Conservation (phyloP, 1,139 yeast species). For the Debaryomycetaceae sp. region DNA sequence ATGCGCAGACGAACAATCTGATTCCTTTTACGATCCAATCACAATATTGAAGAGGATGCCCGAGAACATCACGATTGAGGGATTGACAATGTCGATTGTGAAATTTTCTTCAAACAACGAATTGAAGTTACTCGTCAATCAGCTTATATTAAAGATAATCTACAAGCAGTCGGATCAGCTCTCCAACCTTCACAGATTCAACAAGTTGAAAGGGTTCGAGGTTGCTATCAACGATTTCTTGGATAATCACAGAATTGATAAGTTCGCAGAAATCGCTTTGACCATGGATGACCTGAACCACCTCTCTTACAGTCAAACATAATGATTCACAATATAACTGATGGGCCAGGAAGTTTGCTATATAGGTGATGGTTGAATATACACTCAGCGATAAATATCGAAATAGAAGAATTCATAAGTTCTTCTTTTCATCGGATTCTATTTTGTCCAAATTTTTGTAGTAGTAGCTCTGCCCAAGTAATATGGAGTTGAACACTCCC, state of each 20-base stretch:
- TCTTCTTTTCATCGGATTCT: constrained; percentile 7
- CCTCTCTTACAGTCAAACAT: not conserved
- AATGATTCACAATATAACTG: too few species aligned
- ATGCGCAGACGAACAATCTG: constrained; percentile 55
- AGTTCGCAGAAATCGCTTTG: not conserved
- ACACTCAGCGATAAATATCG: too few species aligned
- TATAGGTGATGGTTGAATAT: too few species aligned
- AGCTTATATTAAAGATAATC: constrained; percentile 59
- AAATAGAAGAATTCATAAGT: not conserved
- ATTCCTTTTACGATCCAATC: constrained; percentile 59
- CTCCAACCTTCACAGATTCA: constrained; percentile 32
- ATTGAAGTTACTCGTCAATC: constrained; percentile 54
- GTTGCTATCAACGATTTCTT: constrained; percentile 23
- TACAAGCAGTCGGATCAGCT: constrained; percentile 52
- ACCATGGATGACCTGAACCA: not conserved
- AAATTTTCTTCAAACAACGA: constrained; percentile 67
- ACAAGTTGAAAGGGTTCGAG: constrained; percentile 42
- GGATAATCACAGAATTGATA: not conserved
- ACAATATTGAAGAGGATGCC: constrained; percentile 67
- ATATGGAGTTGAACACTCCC: constrained; percentile 26
- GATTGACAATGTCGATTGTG: constrained; percentile 57
- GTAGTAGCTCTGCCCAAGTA: constrained; percentile 31
- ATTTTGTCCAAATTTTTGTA: constrained; percentile 15
- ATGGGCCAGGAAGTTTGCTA: too few species aligned
- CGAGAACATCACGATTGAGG: constrained; percentile 56